Percentiles rank a stretch among this genome's conserved stretches.
Evolutionary conservation across 306 rosid genomes (phyloP).

Genomic region (Morella rubra): DNA sequence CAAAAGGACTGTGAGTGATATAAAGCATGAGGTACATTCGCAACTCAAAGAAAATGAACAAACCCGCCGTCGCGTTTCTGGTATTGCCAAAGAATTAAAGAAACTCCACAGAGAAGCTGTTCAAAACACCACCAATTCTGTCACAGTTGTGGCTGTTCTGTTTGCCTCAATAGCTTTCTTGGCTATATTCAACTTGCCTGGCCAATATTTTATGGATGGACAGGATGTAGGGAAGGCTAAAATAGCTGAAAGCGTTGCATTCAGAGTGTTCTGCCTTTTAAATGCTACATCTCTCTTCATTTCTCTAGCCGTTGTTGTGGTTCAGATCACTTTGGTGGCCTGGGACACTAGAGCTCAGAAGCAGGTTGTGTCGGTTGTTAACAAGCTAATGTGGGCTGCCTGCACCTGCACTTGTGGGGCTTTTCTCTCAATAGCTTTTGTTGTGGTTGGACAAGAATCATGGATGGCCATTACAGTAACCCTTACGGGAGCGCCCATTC

Average conservation of each 20-base stretch:
- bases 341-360: slow-evolving; percentile 95
- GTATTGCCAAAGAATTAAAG: slow-evolving; percentile 89
- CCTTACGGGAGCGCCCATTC: slow-evolving; percentile 66
- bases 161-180: slow-evolving; percentile 95
- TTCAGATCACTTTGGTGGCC: slow-evolving; percentile 95
- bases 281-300: slow-evolving; percentile 87
- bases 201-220: slow-evolving; percentile 49
- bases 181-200: slow-evolving; percentile 94
- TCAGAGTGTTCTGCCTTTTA: slow-evolving; percentile 73
- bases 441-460: slow-evolving; percentile 58
- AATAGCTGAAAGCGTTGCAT: slow-evolving; percentile 55
- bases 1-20: slow-evolving; percentile 92
- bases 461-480: slow-evolving; percentile 93
- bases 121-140: slow-evolving; percentile 78
- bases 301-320: slow-evolving; percentile 92
- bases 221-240: slow-evolving; percentile 56
- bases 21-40: slow-evolving; percentile 88
- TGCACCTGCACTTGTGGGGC: slow-evolving; percentile 96
- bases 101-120: slow-evolving; percentile 96
- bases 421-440: slow-evolving; percentile 70
- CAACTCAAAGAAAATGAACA: slow-evolving; percentile 77
- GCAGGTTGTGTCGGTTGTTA: slow-evolving; percentile 90
- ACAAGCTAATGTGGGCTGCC: slow-evolving; percentile 97
- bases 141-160: slow-evolving; percentile 87
- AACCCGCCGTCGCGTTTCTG: slow-evolving; percentile 83